Evolutionary conservation across 148 eudicot genomes (phyloP).

Genomic region (Talinum fruticosum): DNA sequence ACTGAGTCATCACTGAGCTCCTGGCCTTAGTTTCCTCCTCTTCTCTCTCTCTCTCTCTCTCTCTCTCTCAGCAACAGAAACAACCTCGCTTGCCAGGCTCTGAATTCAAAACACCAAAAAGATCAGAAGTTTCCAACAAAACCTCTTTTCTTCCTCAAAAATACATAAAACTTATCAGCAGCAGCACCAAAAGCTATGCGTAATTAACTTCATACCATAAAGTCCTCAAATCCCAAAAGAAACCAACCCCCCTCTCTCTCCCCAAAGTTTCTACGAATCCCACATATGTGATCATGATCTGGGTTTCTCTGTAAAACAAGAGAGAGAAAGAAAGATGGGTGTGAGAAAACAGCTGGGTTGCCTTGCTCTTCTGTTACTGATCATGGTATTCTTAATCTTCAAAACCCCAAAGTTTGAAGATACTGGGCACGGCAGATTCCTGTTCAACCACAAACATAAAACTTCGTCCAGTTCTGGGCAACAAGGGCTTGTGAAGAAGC

Average conservation of each 20-base stretch:
- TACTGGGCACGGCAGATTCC: slow-evolving; percentile 31
- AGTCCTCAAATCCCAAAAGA: slow-evolving; percentile 17
- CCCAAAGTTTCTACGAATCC: not conserved
- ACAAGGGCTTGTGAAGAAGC: not conserved
- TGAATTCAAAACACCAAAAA: slow-evolving; percentile 45
- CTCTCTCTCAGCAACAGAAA: slow-evolving; percentile 27
- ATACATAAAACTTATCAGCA: not conserved
- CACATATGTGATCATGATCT: not conserved
- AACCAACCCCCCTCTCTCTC: not conserved
- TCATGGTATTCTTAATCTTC: slow-evolving; percentile 37
- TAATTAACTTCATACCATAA: slow-evolving; percentile 15
- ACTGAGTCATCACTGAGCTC: too few relatives aligned
- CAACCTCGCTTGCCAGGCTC: slow-evolving; percentile 35
- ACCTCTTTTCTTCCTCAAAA: slow-evolving; percentile 8
- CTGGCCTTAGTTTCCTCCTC: not conserved
- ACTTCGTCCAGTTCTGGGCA: not conserved
- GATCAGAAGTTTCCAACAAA: slow-evolving; percentile 44
- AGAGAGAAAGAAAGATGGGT: slow-evolving; percentile 22
- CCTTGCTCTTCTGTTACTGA: slow-evolving; percentile 37
- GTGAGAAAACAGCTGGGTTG: slow-evolving; percentile 37
- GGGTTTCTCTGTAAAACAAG: not conserved
- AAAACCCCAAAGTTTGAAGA: slow-evolving; percentile 29
- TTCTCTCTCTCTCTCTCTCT: slow-evolving; percentile 15
- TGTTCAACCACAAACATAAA: slow-evolving; percentile 33
- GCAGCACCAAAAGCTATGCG: slow-evolving; percentile 25